Base-by-base conservation (phyloP, 2,329 filamentous ascomycete genomes). In the Aspergillus amoenus region DNA sequence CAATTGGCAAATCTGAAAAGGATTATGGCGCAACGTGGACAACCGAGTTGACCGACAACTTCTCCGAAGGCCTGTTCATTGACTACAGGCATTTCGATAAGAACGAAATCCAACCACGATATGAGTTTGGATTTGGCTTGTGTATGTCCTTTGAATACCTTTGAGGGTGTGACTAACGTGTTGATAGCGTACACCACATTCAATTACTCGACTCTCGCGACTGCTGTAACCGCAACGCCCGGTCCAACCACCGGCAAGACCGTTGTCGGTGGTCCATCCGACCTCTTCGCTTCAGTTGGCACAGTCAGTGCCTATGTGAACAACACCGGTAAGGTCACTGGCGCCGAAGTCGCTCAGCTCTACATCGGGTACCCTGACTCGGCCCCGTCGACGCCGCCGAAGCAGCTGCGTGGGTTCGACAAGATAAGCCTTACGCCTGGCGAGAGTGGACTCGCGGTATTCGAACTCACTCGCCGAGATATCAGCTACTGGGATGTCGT, bases 31-130 rank as follows among this genome's bases (percentile, higher is more conserved):
- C 60, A 1, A 40, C 42, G 12, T 66, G 67, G 61, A 15, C 43
- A 9, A 54, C 39, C 8, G 50, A 30, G 27, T 43, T 37, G 44
- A 41, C 32, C 13, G 64, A 66, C 30, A 71, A 83, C 55, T 85
- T 84, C 59, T 66, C 72, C 3, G 80, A 85, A 61, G 77, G 80
- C 0, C 70, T 82, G 3, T 71, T 82, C 24, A 81, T 83, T 49
- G 81, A 84, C 63, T 84, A 84, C 63, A 76, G 78, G 34, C 75
- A 82, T 59, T 81, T 84, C 53, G 80, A 84, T 60, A 58, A 62
- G 1, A 50, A 70, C 13, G 70, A 70, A 24, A 71, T 75, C 21
- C 65, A 67, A 2, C 70, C 72, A 0, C 61, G 64, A 0, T 76
- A 72, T 41, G 69, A 73, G 52, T 76, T 76, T 48, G 74, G 75